Base-by-base conservation (phyloP, 345 rosid species). In the Heritiera fomes region DNA sequence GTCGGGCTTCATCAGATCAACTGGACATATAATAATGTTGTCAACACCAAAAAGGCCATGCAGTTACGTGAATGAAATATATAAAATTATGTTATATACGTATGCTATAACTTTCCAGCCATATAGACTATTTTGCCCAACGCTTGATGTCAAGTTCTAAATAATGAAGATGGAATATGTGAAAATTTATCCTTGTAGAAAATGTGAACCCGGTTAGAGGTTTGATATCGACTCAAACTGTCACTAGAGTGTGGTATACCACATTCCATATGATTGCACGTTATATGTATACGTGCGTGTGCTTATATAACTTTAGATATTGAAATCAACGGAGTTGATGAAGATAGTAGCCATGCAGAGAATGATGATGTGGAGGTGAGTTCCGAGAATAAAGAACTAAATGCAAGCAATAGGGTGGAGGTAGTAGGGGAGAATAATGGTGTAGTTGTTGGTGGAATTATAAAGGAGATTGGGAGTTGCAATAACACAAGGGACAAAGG, bases 1-100 rank as follows among this genome's bases (percentile, higher is more conserved):
- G 34, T 81, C 85, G 12, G 82, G 56, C 83, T 81, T 84, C 87
- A 89, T 71, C 9, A 89, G 14, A 77, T 84, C 87, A 80, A 87
- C 91, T 87, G 81, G 5, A 52, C 52, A 74, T 47, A 74, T 23
- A 73, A 60, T 17, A 64, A 67, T 41, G 11, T 11, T 47, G 50
- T 79, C 45, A 79, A 20, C 45, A 41, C 12, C 63, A 80, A 15
- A 23, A 56, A 47, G 53, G 28, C 28, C 28, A 23, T 23, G 28
- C 28, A 23, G 0, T 23, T 23, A 23, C 6, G 60, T 56, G 7
- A 7, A 65, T 56, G 7, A 7, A 65, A 65, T 4, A 8, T 3
- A 18, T 15, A n/a, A 69, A 41, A 23, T 8, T 7, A 13, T 10
- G 46, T 7, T 28, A 8, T 11, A 32, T 49, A 50, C 8, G 15